phyloP scores from a whole-genome alignment of 208 protist species.

The Crithidia fasciculata region DNA sequence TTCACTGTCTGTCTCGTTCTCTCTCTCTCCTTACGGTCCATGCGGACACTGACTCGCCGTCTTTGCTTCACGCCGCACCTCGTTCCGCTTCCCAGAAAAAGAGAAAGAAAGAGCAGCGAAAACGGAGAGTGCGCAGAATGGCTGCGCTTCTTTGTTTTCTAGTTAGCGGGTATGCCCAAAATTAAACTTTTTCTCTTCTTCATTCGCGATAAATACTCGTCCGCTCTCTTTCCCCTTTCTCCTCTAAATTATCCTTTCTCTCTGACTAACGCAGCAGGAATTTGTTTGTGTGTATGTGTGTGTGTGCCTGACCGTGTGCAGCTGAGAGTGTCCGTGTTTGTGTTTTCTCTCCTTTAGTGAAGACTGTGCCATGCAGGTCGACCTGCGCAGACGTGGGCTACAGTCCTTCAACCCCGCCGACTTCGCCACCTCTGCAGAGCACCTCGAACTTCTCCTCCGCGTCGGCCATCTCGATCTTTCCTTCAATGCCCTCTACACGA shows the following conservation, averaged over 20 bases:
- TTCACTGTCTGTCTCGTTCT: too few species aligned
- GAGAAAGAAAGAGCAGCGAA: too few species aligned
- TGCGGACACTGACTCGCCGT: too few species aligned
- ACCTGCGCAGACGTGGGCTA: constrained; percentile 64
- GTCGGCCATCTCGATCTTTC: constrained; percentile 66
- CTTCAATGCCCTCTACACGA: constrained; percentile 62
- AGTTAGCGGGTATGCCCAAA: too few species aligned
- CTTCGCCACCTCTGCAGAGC: constrained; percentile 49
- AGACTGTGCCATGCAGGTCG: constrained; percentile 45
- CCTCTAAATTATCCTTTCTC: not conserved
- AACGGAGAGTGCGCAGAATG: too few species aligned
- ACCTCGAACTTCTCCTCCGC: constrained; percentile 35
- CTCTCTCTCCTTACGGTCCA: too few species aligned
- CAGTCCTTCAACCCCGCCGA: constrained; percentile 71
- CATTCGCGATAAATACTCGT: too few species aligned
- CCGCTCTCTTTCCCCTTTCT: not conserved
- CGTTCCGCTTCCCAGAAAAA: too few species aligned
- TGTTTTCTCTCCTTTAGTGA: not conserved
- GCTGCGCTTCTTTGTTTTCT: too few species aligned
- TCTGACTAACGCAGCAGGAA: too few species aligned
- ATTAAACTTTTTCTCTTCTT: too few species aligned
- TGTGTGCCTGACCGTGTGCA: not conserved
- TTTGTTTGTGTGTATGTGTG: not conserved
- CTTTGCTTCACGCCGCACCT: too few species aligned
- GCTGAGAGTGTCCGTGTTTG: not conserved